Base-by-base conservation (phyloP, 495 filamentous ascomycete genomes). In the Tuber umbilicatum region DNA sequence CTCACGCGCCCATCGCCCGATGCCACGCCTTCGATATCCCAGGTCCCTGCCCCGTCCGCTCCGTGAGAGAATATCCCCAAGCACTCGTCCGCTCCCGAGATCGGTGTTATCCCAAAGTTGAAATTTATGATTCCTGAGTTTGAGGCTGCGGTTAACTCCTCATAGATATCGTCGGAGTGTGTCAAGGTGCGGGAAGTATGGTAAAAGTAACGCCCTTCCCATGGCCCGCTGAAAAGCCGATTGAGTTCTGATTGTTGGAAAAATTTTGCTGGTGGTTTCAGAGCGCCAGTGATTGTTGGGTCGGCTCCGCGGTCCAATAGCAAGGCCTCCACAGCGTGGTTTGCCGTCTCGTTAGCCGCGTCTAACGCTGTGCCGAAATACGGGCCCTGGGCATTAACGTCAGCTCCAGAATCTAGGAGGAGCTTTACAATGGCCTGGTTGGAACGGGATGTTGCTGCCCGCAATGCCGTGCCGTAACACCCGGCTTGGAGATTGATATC, bases 381-480 rank as follows among this genome's bases (percentile, higher is more conserved):
- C 2, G 75, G 74, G 21, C 73, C 47, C 10, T 64, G 71, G 1
- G 42, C 31, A 40, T 80, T 80, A 68, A 75, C 78, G 45, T 84
- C 73, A 2, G 82, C 83, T 1, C 82, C 84, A 47, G 74, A 39
- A 38, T 77, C 72, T 38, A 84, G 55, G 47, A 85, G 76, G 23
- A 73, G n/a, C 27, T 82, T 42, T 6, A 80, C 73, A 31, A 82
- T 38, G 2, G 73, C n/a, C 7, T 60, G 14, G 31, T 80, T 7
- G 7, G 75, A 71, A 21, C 27, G 37, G 12, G 27, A 16, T 35
- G 77, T 78, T 31, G 83, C 82, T 23, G 75, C 80, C 73, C 81
- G 80, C n/a, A 85, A 76, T 17, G 84, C 81, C 19, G 76, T 83
- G 23, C 73, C 71, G 74, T 81, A 82, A 1, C 38, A 21, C 55